phyloP scores from a whole-genome alignment of 1,139 yeast species.

The Debaryomycetaceae sp. region DNA sequence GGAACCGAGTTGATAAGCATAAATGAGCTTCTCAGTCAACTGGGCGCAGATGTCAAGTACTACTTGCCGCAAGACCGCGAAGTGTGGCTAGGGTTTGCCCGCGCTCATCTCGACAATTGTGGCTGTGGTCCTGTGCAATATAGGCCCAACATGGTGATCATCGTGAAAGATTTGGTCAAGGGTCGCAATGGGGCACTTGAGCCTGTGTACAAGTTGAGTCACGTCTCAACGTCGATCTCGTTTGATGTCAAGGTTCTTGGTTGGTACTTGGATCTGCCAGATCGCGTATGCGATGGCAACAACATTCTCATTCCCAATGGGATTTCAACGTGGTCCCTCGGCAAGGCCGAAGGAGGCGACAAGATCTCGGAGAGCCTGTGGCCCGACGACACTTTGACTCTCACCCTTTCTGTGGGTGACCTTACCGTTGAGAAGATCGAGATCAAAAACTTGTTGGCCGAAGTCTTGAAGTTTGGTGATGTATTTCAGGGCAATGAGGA shows the following conservation, averaged over 20 bases:
- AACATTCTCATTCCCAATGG: constrained; percentile 27
- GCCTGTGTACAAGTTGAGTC: constrained; percentile 21
- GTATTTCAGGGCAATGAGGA: neutral
- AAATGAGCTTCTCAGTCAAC: constrained; percentile 10
- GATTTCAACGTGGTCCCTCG: constrained; percentile 18
- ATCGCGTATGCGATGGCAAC: constrained; percentile 20
- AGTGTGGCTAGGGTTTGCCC: constrained; percentile 25
- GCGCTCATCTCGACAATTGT: constrained; percentile 23
- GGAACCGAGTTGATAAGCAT: constrained; percentile 22
- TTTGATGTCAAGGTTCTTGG: constrained; percentile 30
- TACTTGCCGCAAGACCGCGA: constrained; percentile 18
- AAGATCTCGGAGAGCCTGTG: neutral
- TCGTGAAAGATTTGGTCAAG: constrained; percentile 16
- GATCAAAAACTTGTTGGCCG: constrained; percentile 11
- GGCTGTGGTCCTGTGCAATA: constrained; percentile 24
- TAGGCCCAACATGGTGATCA: constrained; percentile 23
- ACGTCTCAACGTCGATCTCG: constrained; percentile 32
- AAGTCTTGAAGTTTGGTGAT: constrained; percentile 6
- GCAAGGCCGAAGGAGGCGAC: neutral
- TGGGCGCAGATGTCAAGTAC: constrained; percentile 7
- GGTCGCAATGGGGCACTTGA: constrained; percentile 13
- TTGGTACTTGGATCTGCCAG: constrained; percentile 24
- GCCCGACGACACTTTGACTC: constrained; percentile 8
- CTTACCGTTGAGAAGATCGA: constrained; percentile 11
- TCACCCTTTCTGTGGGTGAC: constrained; percentile 14